phyloP scores from a whole-genome alignment of 495 filamentous ascomycete genomes.

The Aspergillus steynii region DNA sequence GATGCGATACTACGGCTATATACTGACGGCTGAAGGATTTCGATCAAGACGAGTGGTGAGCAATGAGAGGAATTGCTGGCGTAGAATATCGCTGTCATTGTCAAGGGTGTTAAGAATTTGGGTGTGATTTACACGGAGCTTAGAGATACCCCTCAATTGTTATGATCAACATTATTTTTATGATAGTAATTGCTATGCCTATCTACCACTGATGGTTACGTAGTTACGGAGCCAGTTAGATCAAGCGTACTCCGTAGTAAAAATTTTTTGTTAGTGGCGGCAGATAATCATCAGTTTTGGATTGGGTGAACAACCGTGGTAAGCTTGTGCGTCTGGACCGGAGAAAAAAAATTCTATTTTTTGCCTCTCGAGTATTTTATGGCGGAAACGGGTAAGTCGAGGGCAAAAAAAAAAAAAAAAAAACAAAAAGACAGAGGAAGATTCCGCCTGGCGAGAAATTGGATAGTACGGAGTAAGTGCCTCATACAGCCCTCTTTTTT shows the following conservation, averaged over 20 bases:
- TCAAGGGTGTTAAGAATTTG: background rate
- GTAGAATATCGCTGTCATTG: too few relatives aligned
- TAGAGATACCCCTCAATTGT: constrained; percentile 14
- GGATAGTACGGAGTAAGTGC: too few relatives aligned
- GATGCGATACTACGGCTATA: background rate
- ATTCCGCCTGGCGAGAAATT: too few relatives aligned
- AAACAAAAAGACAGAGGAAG: background rate
- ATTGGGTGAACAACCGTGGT: constrained; percentile 24
- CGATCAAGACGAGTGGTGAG: background rate
- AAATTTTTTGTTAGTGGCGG: constrained; percentile 15
- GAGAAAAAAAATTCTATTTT: constrained; percentile 2
- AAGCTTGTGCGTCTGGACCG: constrained; percentile 11
- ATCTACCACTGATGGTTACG: constrained; percentile 3
- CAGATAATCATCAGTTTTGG: constrained; percentile 15
- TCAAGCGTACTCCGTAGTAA: background rate
- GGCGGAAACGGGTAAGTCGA: background rate
- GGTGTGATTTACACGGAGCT: constrained; percentile 10
- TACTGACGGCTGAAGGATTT: background rate
- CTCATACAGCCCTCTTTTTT: background rate
- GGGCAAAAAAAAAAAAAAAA: constrained; percentile 5
- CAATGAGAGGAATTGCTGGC: background rate
- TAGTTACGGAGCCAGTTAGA: constrained; percentile 1
- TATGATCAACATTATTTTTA: background rate
- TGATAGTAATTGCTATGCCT: background rate
- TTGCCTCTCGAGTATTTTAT: background rate